These are phyloP conservation scores for Dalbergia cochinchinensis DNA, from an alignment of 306 rosid species.

Conservation along the genomic window DNA sequence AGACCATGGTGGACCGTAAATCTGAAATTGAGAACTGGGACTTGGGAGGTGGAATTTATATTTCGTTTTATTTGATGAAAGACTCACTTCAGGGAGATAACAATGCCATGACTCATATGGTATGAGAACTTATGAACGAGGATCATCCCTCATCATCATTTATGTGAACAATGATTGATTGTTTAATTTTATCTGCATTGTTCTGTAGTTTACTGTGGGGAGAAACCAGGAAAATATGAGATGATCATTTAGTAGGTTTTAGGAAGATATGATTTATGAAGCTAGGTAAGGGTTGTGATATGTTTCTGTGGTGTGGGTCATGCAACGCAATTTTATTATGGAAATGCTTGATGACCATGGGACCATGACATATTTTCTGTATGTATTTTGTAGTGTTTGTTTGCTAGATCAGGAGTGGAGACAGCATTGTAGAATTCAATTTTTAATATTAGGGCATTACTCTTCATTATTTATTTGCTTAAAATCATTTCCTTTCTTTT, in stretches of 20 bases:
- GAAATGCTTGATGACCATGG: conserved; percentile 9
- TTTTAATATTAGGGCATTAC: conserved; percentile 15
- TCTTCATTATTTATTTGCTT: conserved; percentile 22
- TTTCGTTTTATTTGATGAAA: conserved; percentile 81
- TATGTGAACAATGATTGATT: conserved; percentile 19
- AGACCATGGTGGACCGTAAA: conserved; percentile 88
- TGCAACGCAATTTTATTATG: conserved; percentile 26
- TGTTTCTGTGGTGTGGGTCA: conserved; percentile 1
- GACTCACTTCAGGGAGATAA: conserved; percentile 75
- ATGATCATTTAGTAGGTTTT: conserved; percentile 30
- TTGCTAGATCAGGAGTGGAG: conserved; percentile 31
- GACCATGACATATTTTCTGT: conserved; percentile 5
- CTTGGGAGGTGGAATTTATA: conserved; percentile 91
- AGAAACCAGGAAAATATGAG: conserved; percentile 7
- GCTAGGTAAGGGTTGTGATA: background rate
- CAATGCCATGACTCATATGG: conserved; percentile 69
- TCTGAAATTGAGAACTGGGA: conserved; percentile 99
- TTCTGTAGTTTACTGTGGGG: conserved; percentile 27
- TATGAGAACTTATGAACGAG: conserved; percentile 47
- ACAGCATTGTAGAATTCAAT: conserved; percentile 13
- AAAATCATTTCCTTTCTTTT: conserved; percentile 37
- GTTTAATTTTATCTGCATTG: conserved; percentile 14
- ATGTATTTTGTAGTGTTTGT: conserved; percentile 21
- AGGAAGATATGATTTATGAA: conserved; percentile 11
- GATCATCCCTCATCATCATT: conserved; percentile 10